Evolutionary conservation across 2,329 filamentous ascomycete species (phyloP), one percentile per base, ranked within the genome.

Genomic region (Clarireedia hainanense): DNA sequence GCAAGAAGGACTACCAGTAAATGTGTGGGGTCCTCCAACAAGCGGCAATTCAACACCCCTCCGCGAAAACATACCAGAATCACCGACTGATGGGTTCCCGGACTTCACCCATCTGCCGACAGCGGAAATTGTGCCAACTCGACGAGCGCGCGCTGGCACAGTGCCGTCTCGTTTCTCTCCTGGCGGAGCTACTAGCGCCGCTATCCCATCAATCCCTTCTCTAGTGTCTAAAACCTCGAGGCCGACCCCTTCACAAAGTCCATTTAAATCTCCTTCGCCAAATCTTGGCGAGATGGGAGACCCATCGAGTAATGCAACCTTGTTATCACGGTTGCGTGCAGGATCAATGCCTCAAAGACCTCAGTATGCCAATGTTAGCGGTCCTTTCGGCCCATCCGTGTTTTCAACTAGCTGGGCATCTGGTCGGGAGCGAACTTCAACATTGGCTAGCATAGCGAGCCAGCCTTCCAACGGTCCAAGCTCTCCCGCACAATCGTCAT

Each of bases 61-160:
- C 51, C 89, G 94, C 68, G 94, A 97, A 75, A 96, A 92, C 63
- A 97, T 99, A 59, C 91, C 92, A 61, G 94, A 99, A 74, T 96
- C 92, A 37, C 94, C 94, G 34, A 94, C 88, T 63, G 92, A 96
- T 75, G 92, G 89, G 64, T 97, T 97, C 66, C 91, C 94, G 57
- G 91, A 96, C 71, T 90, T 96, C 69, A 81, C 87, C 61, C 83
- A 85, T 64, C 79, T 88, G 43, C 80, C 87, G 43, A 79, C 85
- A 7, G 80, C 86, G 61, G 80, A 85, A 61, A 79, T 76, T 57
- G 69, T 86, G 58, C 83, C 86, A 63, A 81, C 57, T 27, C 84
- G 94, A 62, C 85, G 94, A 69, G 87, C 90, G 64, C 84, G 94
- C 70, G 94, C 94, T 58, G 94, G 94, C 63, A 99, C 94, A 3